phyloP scores from a whole-genome alignment of 192 early-diverging fungal genomes.

The Gonapodya sp. region DNA sequence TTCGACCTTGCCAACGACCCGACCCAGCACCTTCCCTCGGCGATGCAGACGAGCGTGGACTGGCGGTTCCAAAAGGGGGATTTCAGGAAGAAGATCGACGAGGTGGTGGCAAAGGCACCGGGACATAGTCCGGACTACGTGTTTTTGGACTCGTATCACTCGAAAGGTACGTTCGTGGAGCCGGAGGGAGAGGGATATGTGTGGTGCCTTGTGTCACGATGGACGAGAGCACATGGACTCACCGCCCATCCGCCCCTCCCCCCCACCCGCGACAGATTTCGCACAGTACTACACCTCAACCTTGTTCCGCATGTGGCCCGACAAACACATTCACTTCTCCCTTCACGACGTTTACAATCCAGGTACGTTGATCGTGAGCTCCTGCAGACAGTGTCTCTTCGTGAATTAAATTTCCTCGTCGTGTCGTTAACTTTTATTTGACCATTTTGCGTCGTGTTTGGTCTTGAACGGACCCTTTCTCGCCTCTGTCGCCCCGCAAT shows the following conservation, averaged over 20 bases:
- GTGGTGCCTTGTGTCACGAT: not conserved
- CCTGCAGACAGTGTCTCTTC: too few species aligned
- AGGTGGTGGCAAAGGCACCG: not conserved
- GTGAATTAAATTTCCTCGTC: too few species aligned
- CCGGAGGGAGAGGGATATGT: too few species aligned
- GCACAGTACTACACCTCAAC: not conserved
- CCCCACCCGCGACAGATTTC: not conserved
- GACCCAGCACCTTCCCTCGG: not conserved
- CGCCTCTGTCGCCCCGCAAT: too few species aligned
- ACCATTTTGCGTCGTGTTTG: too few species aligned
- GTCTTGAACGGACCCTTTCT: too few species aligned
- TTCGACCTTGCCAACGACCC: not conserved
- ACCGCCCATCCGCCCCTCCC: not conserved
- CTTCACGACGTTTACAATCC: conserved; percentile 7
- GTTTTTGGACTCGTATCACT: not conserved
- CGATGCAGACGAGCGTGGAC: not conserved
- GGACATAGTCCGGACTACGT: conserved; percentile 2
- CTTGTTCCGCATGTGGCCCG: not conserved
- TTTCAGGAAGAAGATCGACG: not conserved
- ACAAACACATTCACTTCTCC: not conserved
- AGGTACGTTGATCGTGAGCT: too few species aligned
- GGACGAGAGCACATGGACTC: not conserved
- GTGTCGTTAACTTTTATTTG: too few species aligned
- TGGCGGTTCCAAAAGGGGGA: not conserved
- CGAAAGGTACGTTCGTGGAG: not conserved